phyloP scores from a whole-genome alignment of 495 filamentous ascomycete species.

The Neurospora sp. region DNA sequence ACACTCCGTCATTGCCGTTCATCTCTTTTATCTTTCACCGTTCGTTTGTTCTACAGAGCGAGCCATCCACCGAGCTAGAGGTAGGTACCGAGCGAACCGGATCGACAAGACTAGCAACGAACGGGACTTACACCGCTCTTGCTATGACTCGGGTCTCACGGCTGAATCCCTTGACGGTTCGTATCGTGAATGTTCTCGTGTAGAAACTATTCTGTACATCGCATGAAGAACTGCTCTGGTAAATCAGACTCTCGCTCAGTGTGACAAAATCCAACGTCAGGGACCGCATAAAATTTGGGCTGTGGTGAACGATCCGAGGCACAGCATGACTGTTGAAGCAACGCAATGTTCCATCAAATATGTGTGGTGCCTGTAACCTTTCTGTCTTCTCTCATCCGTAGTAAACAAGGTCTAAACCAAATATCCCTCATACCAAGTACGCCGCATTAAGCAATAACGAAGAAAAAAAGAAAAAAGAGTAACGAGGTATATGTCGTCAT shows the following conservation, averaged over 20 bases:
- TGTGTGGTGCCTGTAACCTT: not conserved
- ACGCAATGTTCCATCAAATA: not conserved
- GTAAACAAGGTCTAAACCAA: not conserved
- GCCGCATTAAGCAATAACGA: not conserved
- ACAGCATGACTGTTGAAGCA: not conserved
- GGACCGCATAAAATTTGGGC: not conserved
- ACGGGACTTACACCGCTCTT: not conserved
- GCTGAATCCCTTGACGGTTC: not conserved
- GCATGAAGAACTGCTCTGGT: not conserved
- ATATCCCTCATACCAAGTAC: conserved; percentile 6
- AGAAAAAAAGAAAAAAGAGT: not conserved
- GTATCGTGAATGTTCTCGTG: not conserved
- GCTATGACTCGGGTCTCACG: not conserved
- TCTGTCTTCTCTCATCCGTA: not conserved
- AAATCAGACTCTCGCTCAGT: not conserved
- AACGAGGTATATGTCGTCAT: not conserved
- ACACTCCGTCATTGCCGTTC: not conserved
- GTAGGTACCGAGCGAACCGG: not conserved
- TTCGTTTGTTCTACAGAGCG: not conserved
- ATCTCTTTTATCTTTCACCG: not conserved
- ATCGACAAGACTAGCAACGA: not conserved
- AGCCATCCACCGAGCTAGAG: not conserved
- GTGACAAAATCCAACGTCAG: not conserved
- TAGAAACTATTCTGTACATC: not conserved
- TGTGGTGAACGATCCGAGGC: not conserved